A percentile compares a stretch with the other conserved stretches of the same genome.
These are phyloP conservation scores for Rhynchosporium secalis DNA, from an alignment of 2,329 filamentous ascomycete species.

Conservation along the genomic window DNA sequence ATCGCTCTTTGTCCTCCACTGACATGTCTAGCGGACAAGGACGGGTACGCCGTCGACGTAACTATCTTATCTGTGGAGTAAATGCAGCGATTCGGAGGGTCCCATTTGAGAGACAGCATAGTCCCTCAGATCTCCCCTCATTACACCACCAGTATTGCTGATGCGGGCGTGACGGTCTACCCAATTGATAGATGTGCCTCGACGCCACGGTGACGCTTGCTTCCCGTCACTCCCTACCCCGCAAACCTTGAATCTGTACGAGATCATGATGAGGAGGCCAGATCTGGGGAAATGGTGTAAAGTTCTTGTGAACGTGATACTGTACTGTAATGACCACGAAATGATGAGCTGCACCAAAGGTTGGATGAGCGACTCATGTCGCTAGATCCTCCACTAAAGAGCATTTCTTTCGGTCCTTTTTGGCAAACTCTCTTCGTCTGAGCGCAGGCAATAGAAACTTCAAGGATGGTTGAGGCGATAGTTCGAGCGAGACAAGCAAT, in stretches of 20 bases:
- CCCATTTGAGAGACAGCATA: not conserved
- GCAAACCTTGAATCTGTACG: not conserved
- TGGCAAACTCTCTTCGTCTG: not conserved
- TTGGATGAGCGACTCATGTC: not conserved
- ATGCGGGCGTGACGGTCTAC: not conserved
- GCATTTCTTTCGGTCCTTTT: conserved; percentile 13
- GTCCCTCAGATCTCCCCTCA: conserved; percentile 2
- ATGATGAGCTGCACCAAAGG: conserved; percentile 10
- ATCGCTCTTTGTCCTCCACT: not conserved
- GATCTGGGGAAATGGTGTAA: not conserved
- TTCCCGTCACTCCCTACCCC: not conserved
- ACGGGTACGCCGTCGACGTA: conserved; percentile 12
- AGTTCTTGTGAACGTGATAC: not conserved
- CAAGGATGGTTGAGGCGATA: conserved; percentile 1
- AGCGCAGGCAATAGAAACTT: not conserved
- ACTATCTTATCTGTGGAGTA: not conserved
- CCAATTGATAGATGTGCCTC: not conserved
- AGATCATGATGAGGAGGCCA: conserved; percentile 6
- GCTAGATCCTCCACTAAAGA: not conserved
- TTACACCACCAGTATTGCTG: not conserved
- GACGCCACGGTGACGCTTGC: conserved; percentile 5
- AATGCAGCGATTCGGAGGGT: not conserved
- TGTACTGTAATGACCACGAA: not conserved
- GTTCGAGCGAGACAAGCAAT: conserved; percentile 10
- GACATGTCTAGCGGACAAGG: not conserved